Evolutionary conservation across 164 flowering plant species (phyloP), one percentile per base, ranked within the genome.

Genomic region (Macadamia integrifolia): DNA sequence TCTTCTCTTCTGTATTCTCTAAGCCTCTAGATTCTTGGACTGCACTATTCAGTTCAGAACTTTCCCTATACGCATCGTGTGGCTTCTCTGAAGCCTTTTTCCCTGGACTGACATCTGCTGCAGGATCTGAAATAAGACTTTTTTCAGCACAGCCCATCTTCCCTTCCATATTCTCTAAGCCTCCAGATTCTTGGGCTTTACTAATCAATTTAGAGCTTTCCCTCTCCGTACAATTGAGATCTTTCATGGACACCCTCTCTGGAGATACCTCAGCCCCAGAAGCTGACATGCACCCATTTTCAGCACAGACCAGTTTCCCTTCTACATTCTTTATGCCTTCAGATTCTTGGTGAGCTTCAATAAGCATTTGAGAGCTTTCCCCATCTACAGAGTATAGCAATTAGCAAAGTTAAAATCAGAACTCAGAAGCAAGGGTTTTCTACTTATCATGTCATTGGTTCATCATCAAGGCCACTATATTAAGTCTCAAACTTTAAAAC

Each of bases 321-420:
- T 35, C 40, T 2, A 35, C 40, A 35, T 35, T 35, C 40, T 35
- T 35, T 35, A 5, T 5, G 31, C 31, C 67, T 31, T 68, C 61
- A 14, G 62, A 60, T 30, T 69, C 72, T 32, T 66, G 35, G 6
- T 61, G 32, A 31, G 55, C 69, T 60, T 67, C 52, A 56, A 64
- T 53, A 50, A 66, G 70, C n/a, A 18, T 30, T 35, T 63, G 66
- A 43, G 71, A 11, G 32, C 61, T 63, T 55, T 59, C 66, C 30
- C 18, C 66, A 67, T 69, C 84, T 79, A 55, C 3, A 53, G n/a
- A 49, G 65, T 12, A 64, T 10, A 49, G 15, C 15, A 35, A 70
- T 63, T 10, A 49, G 15, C 15, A 35, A 70, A 71, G 60, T 18
- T 65, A 28, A 66, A 13, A 72, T 64, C 43, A 69, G 40, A 35